Base-by-base conservation (phyloP, 164 flowering plant genomes). In the Cinnamomum micranthum region DNA sequence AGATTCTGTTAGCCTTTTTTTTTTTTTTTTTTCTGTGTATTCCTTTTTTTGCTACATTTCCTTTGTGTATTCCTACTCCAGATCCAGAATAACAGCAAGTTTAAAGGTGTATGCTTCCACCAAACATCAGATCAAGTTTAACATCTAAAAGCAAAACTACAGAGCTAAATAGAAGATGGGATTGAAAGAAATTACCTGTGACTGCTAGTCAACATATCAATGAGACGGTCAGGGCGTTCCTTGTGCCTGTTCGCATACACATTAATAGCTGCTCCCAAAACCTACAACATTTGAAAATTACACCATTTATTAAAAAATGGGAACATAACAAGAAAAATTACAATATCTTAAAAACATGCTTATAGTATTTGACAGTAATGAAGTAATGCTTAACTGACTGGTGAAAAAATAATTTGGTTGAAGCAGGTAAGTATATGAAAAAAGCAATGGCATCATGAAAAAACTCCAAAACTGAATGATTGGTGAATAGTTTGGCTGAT, bases 201-300 rank as follows among this genome's bases (percentile, higher is more conserved):
- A 82, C 90, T 91, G 79, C 99, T 95, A n/a, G 81, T 87, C 81
- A 95, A 80, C 99, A 93, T 93, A 85, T 95, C 99, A 73, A 95
- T 95, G 78, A 95, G 95, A 71, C 98, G 99, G 75, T 93, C 98
- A 50, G 97, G 98, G 2, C 99, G 93, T 81, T 95, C 99, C 78
- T 92, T 95, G 82, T 95, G 99, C 76, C 76, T 91, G 80, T 92
- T 95, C 41, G 99, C 99, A 84, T 95, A 95, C 51, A 95, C 94
- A 86, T 90, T 93, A 28, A 95, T 95, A 67, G 99, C 97, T 77
- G 99, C 97, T 17, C 95, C 97, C 85, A 95, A 80, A 24, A 95
- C 98, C 98, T 95, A 80, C 59, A 85, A 4, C 51, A 76, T 63
- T 50, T n/a, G 52, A 63, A 9, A 69, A 51, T 13, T 28, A 28